Evolutionary conservation across 2,329 filamentous ascomycete species (phyloP).

Genomic region (Nakataea oryzae): DNA sequence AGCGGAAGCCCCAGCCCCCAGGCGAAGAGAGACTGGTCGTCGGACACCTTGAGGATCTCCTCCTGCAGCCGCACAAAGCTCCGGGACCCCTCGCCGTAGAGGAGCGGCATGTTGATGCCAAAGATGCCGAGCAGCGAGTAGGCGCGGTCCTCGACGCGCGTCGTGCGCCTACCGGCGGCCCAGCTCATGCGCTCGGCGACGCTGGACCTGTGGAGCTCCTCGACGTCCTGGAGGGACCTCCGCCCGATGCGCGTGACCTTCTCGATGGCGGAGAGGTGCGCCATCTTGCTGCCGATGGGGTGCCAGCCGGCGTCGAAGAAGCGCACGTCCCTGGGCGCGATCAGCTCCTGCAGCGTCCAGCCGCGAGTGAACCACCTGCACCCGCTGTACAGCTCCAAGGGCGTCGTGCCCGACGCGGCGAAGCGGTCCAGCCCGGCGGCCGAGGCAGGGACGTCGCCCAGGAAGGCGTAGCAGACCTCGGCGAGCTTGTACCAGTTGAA

Average conservation of each 20-base stretch:
- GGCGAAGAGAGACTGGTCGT: constrained; percentile 19
- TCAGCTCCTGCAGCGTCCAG: constrained; percentile 14
- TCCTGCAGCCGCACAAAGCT: constrained; percentile 16
- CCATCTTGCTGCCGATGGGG: constrained; percentile 10
- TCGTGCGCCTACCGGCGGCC: constrained; percentile 13
- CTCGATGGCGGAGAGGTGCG: constrained; percentile 10
- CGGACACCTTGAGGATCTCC: constrained; percentile 15
- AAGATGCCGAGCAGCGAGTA: constrained; percentile 19
- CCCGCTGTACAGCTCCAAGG: neutral
- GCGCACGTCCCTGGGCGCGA: constrained; percentile 9
- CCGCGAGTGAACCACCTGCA: constrained; percentile 10
- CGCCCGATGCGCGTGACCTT: constrained; percentile 18
- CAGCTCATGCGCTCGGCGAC: constrained; percentile 16
- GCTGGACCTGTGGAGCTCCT: constrained; percentile 5
- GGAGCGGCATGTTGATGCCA: constrained; percentile 17
- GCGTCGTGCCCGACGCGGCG: no score
- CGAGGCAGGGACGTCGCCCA: constrained; percentile 13
- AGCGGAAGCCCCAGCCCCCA: constrained; percentile 9
- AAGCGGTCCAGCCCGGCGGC: neutral
- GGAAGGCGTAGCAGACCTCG: constrained; percentile 22
- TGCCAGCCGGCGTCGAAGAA: constrained; percentile 13
- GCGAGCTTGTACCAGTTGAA: constrained; percentile 21
- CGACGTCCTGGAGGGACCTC: constrained; percentile 9
- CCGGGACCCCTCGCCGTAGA: constrained; percentile 17
- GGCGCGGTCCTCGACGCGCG: constrained; percentile 13